Base-by-base conservation (phyloP, 306 rosid genomes). In the Castanea crenata region DNA sequence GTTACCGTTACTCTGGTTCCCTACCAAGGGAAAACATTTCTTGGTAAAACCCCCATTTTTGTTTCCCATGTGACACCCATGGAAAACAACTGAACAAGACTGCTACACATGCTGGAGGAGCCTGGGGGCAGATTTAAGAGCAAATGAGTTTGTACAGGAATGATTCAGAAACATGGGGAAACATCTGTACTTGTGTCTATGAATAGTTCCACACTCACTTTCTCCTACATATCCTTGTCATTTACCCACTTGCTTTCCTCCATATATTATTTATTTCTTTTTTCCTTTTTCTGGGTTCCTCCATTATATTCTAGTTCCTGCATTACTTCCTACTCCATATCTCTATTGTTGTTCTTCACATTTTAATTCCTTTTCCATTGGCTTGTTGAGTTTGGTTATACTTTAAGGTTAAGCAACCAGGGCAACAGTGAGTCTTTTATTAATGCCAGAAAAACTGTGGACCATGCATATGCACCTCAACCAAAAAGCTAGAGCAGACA, bases 1-100 rank as follows among this genome's bases (percentile, higher is more conserved):
- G 6, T 34, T 67, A 29, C 35, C 49, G 32, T 18, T 65, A 19
- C 5, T 1, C 10, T 67, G 71, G 71, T 67, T 67, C 71, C 71
- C 71, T 67, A 9, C 23, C 3, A 67, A 67, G 71, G 71, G 71
- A 34, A 67, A 67, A 3, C 51, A 10, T 67, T 18, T 34, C 16
- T 34, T 67, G 51, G 71, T 32, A 67, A 34, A 67, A 19, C 71
- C 51, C 51, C 71, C 71, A 67, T 67, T 67, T 67, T 29, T 67
- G 71, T 21, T 8, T 19, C 71, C 71, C 71, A 67, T 67, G 71
- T 67, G 71, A 67, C 51, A 67, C 35, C 51, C 25, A 16, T 14
- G 25, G 71, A 67, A 67, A 67, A 67, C 54, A 3, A 49, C 54
- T 12, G 16, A 49, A 49, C 71, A 18, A 32, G 23, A 18, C 71